These are phyloP conservation scores for Primulina eburnea DNA, from an alignment of 257 asterid genomes.

Conservation along the genomic window DNA sequence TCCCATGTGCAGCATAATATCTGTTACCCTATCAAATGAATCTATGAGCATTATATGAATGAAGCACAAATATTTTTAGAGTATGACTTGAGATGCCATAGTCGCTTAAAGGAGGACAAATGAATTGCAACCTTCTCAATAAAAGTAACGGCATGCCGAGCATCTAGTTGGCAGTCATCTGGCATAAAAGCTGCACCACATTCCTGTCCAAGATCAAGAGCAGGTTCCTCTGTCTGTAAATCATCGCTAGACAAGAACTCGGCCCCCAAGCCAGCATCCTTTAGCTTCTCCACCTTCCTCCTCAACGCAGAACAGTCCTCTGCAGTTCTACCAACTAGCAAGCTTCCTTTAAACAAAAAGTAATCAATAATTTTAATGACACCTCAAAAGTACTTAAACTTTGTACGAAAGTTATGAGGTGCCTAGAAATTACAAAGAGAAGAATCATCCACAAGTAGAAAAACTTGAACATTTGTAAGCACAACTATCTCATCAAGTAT, in stretches of 20 bases:
- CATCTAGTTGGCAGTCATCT: conserved; percentile 84
- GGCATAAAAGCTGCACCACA: conserved; percentile 79
- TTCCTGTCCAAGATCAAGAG: conserved; percentile 64
- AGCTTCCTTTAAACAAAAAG: conserved; percentile 55
- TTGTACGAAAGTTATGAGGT: not conserved
- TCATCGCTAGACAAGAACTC: conserved; percentile 57
- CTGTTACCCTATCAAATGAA: conserved; percentile 61
- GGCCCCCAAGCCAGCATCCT: conserved; percentile 68
- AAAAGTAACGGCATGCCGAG: conserved; percentile 63
- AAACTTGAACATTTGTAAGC: not conserved
- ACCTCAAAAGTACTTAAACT: conserved; percentile 1
- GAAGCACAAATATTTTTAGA: conserved; percentile 5
- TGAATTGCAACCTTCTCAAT: conserved; percentile 58
- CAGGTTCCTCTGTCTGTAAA: conserved; percentile 67
- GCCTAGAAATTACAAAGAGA: not conserved
- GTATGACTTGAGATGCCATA: conserved; percentile 5
- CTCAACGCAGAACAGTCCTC: conserved; percentile 53
- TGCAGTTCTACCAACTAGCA: conserved; percentile 76
- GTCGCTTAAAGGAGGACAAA: conserved; percentile 21
- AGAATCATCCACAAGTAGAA: conserved; percentile 1
- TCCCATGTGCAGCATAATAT: conserved; percentile 65
- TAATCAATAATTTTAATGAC: conserved; percentile 7
- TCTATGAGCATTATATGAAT: conserved; percentile 21
- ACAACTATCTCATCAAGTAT: conserved; percentile 15
- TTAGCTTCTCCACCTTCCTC: conserved; percentile 55